Evolutionary conservation across 768 basidiomycete genomes (phyloP).

Genomic region (Lentinula aciculospora): DNA sequence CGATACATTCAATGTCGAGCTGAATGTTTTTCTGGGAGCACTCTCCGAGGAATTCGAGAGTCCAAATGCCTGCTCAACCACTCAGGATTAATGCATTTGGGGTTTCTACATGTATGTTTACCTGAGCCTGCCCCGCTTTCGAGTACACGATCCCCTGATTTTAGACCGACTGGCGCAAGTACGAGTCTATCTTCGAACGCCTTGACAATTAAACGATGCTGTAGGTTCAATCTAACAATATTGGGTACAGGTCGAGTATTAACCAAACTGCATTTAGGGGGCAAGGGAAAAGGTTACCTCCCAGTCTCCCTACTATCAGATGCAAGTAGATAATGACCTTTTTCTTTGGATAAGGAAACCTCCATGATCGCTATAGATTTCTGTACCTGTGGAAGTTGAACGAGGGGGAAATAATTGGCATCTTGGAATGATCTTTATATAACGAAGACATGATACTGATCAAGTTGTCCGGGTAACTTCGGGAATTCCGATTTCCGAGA

Average conservation of each 20-base stretch:
- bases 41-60: neutral
- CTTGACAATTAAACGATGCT: neutral
- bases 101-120: neutral
- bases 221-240: neutral
- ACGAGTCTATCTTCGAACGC: neutral
- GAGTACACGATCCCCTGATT: neutral
- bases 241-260: neutral
- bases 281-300: neutral
- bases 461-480: no score
- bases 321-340: neutral
- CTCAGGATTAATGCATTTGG: neutral
- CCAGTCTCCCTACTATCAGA: neutral
- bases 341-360: neutral
- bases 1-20: neutral
- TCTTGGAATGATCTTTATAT: no score
- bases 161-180: neutral
- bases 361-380: no score
- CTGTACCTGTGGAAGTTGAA: no score
- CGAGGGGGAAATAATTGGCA: no score
- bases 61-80: neutral
- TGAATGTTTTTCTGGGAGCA: neutral
- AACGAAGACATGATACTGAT: no score
- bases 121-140: conserved; percentile 2
- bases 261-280: neutral
- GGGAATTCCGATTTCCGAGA: no score